A percentile compares a stretch with the other conserved stretches of the same genome.
These are phyloP conservation scores for Petrea volubilis DNA, from an alignment of 257 asterid genomes.

Conservation along the genomic window DNA sequence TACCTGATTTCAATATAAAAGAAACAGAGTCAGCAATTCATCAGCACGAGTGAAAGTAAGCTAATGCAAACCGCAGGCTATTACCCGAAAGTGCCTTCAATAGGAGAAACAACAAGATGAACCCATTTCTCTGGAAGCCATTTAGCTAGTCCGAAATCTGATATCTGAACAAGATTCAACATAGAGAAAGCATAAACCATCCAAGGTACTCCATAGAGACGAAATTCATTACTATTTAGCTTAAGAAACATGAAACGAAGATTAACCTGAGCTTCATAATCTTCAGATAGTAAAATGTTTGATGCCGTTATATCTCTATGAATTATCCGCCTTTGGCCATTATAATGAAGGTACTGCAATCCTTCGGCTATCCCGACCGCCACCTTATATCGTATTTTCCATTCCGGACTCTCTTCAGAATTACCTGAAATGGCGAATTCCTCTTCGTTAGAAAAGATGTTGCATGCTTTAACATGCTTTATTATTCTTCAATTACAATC, in stretches of 20 bases:
- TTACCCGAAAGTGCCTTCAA: conserved; percentile 99
- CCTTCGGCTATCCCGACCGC: conserved; percentile 93
- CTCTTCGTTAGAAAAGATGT: conserved; percentile 31
- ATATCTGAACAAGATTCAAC: conserved; percentile 57
- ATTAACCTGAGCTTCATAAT: conserved; percentile 83
- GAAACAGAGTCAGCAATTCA: neutral
- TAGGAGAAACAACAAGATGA: conserved; percentile 84
- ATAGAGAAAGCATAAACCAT: neutral
- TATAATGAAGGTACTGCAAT: conserved; percentile 73
- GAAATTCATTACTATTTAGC: neutral
- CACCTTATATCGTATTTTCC: conserved; percentile 74
- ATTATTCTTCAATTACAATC: neutral
- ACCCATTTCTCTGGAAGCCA: conserved; percentile 96
- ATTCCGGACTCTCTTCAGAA: conserved; percentile 46
- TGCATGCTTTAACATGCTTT: neutral
- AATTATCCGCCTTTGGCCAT: conserved; percentile 79
- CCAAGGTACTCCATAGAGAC: neutral
- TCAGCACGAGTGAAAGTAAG: neutral
- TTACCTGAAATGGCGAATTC: conserved; percentile 53
- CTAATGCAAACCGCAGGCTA: neutral
- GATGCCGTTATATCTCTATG: conserved; percentile 98
- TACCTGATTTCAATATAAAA: conserved; percentile 44
- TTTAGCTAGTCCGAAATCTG: conserved; percentile 95
- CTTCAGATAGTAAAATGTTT: conserved; percentile 77
- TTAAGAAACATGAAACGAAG: neutral